Evolutionary conservation across 495 filamentous ascomycete genomes (phyloP), one percentile per base, ranked within the genome.

Genomic region (Hypoxylon crocopeplum): DNA sequence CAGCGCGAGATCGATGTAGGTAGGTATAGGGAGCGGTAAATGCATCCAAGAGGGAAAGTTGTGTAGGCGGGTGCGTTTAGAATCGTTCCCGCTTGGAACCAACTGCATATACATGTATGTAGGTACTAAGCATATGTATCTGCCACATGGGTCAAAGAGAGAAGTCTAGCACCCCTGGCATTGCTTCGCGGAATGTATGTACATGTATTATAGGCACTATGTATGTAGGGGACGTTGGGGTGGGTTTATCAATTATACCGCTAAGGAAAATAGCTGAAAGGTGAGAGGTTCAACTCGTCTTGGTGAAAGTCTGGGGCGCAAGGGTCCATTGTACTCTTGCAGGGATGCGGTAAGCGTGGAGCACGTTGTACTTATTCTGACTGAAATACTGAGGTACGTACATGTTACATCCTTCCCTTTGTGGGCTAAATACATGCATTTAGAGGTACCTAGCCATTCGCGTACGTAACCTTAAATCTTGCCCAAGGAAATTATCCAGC

Each of bases 11-110:
- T 32, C 21, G 1, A 27, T 12, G 24, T 24, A 24, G 33, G 44
- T 45, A 55, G 50, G 54, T 49, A 50, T n/a, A 20, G 10, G 25
- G 30, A 41, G 15, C 29, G 42, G 20, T 34, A 48, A 50, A 45
- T 21, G 22, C 17, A 5, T 30, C 16, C 13, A 24, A n/a, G 48
- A 55, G 20, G 39, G 48, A 59, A 41, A 46, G 21, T 48, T 21
- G 22, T 20, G 24, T 49, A n/a, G 20, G 38, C 20, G 24, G 39
- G 34, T 41, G 49, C 44, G 36, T 24, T 25, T 40, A 15, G 45
- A 50, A 54, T 59, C 54, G 55, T 64, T 64, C 49, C 60, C 48
- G 49, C 57, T 56, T 33, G 44, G 46, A 51, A 8, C 55, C 46
- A 56, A 59, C 49, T 50, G 45, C 58, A 55, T 39, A 45, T 15